These are phyloP conservation scores for Cymbidium sinense DNA, from an alignment of 106 monocot species.

Conservation along the genomic window DNA sequence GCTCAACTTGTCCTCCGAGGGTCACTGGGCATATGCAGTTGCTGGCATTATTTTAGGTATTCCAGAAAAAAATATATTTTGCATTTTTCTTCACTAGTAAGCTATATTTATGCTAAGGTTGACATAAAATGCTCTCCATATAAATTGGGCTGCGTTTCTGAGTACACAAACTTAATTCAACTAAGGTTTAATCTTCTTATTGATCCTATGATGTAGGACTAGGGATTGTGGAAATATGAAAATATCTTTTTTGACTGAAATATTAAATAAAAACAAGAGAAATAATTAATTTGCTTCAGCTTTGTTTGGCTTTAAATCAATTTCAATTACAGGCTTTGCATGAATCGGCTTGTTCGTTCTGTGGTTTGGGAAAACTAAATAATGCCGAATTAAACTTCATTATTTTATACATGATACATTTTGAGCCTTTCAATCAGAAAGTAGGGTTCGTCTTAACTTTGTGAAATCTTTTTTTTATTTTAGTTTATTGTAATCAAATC, in stretches of 20 bases:
- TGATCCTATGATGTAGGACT: background rate
- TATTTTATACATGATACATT: background rate
- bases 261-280: background rate
- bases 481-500: background rate
- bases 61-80: background rate
- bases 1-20: constrained; percentile 60
- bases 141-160: background rate
- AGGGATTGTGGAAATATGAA: background rate
- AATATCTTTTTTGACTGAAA: background rate
- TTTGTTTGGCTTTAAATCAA: background rate
- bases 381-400: background rate
- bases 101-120: background rate
- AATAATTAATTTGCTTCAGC: background rate
- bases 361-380: background rate
- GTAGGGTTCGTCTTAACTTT: background rate
- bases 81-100: background rate
- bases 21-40: constrained; percentile 60
- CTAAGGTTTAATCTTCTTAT: background rate
- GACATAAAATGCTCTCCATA: background rate
- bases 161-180: background rate
- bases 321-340: background rate
- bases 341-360: background rate
- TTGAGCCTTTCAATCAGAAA: background rate
- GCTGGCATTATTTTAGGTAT: constrained; percentile 74
- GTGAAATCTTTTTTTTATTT: background rate